These are phyloP conservation scores for Podila horticola DNA, from an alignment of 192 early-diverging fungal species.

Conservation along the genomic window DNA sequence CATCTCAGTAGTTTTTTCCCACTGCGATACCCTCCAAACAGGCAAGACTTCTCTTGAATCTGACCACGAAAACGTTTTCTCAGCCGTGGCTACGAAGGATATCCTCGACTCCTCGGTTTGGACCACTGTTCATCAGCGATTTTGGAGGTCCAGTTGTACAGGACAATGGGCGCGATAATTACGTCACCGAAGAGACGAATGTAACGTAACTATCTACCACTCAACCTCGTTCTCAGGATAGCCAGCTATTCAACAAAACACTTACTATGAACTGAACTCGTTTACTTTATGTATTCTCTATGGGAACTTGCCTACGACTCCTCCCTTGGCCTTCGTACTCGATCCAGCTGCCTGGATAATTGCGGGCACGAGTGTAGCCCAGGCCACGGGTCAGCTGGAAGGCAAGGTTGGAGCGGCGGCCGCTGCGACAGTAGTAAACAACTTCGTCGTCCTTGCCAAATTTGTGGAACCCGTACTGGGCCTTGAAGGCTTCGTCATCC, in stretches of 20 bases:
- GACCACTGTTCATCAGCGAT: slow-evolving; percentile 35
- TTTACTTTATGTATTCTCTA: too few relatives aligned
- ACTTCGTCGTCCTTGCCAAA: slow-evolving; percentile 58
- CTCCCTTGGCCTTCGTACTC: slow-evolving; percentile 19
- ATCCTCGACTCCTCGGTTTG: slow-evolving; percentile 52
- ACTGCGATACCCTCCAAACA: slow-evolving; percentile 3
- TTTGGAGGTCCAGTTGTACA: too few relatives aligned
- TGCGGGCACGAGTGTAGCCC: slow-evolving; percentile 48
- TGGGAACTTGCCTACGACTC: neutral
- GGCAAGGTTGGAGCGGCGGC: slow-evolving; percentile 68
- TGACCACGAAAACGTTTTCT: slow-evolving; percentile 17
- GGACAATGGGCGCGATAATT: too few relatives aligned
- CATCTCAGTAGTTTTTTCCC: slow-evolving; percentile 13
- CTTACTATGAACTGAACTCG: too few relatives aligned
- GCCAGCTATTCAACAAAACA: too few relatives aligned
- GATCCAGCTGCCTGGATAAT: slow-evolving; percentile 33
- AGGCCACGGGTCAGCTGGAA: slow-evolving; percentile 60
- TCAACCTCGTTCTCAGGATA: too few relatives aligned
- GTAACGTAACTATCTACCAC: too few relatives aligned
- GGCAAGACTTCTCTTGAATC: slow-evolving; percentile 27
- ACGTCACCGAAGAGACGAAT: too few relatives aligned
- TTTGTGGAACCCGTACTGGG: slow-evolving; percentile 56
- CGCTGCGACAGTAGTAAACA: slow-evolving; percentile 74
- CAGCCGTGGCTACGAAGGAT: slow-evolving; percentile 26
- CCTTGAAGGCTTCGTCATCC: slow-evolving; percentile 39